Evolutionary conservation across 768 basidiomycete genomes (phyloP).

Genomic region (Mycena latifolia): DNA sequence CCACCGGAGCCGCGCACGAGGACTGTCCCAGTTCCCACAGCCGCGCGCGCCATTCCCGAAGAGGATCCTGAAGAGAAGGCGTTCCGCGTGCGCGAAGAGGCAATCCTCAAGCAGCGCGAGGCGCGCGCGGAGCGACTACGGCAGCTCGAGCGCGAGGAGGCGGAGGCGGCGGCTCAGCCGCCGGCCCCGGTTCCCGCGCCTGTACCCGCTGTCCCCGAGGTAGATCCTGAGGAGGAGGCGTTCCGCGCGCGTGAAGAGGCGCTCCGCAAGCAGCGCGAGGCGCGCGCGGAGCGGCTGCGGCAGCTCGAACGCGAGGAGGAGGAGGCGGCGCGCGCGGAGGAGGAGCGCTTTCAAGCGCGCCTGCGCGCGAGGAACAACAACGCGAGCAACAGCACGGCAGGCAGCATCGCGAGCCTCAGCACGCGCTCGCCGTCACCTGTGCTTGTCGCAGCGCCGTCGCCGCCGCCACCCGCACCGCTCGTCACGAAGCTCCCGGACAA

Average conservation of each 20-base stretch:
- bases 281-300: conserved; percentile 75
- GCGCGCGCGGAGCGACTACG: conserved; percentile 81
- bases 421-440: conserved; percentile 43
- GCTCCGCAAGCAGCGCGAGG: conserved; percentile 79
- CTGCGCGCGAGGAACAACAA: conserved; percentile 47
- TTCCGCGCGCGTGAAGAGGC: conserved; percentile 78
- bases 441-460: conserved; percentile 54
- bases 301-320: conserved; percentile 73
- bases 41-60: conserved; percentile 51
- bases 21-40: conserved; percentile 43
- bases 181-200: conserved; percentile 43
- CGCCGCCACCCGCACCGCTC: conserved; percentile 48
- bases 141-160: conserved; percentile 71
- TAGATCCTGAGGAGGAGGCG: conserved; percentile 84
- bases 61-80: conserved; percentile 85
- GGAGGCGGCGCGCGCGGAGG: conserved; percentile 57
- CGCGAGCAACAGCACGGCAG: conserved; percentile 32
- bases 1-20: conserved; percentile 52
- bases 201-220: conserved; percentile 53
- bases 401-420: conserved; percentile 35
- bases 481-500: conserved; percentile 55
- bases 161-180: conserved; percentile 62
- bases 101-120: conserved; percentile 77
- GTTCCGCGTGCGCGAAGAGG: conserved; percentile 76
- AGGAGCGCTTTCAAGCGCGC: conserved; percentile 53